A percentile compares a stretch with the other conserved stretches of the same genome.
Evolutionary conservation across 2,329 filamentous ascomycete species (phyloP).

Genomic region (Trichoderma sp.): DNA sequence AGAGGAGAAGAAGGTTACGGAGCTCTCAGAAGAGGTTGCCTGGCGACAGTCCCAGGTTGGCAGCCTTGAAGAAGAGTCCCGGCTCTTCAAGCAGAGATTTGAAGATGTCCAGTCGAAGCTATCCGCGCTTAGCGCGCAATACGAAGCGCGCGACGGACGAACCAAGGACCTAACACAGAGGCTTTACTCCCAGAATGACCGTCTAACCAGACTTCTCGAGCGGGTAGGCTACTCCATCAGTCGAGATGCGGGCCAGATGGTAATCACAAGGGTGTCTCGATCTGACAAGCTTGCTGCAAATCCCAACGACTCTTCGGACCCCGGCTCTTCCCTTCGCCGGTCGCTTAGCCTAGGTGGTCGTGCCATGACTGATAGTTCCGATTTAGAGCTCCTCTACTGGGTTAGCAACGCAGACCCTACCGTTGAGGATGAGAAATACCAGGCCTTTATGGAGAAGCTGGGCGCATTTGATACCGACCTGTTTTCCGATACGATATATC

Average conservation of each 20-base stretch:
- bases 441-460: constrained; percentile 69
- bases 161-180: constrained; percentile 82
- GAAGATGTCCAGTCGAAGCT: constrained; percentile 53
- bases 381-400: constrained; percentile 79
- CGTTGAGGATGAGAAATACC: constrained; percentile 70
- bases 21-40: constrained; percentile 67
- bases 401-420: constrained; percentile 65
- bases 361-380: constrained; percentile 57
- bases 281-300: constrained; percentile 56
- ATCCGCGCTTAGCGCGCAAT: constrained; percentile 51
- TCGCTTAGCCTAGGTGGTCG: constrained; percentile 54
- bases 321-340: constrained; percentile 50
- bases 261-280: constrained; percentile 68
- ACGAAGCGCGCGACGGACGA: constrained; percentile 67
- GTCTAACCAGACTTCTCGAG: constrained; percentile 79
- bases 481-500: constrained; percentile 81
- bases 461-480: constrained; percentile 78
- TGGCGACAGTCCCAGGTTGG: constrained; percentile 73
- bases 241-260: constrained; percentile 68
- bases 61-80: constrained; percentile 72
- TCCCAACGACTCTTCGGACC: constrained; percentile 57
- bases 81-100: constrained; percentile 63
- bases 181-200: constrained; percentile 79
- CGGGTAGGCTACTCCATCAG: constrained; percentile 80
- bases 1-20: constrained; percentile 68